A percentile compares a stretch with the other conserved stretches of the same genome.
phyloP scores from a whole-genome alignment of 805 yeast genomes.

The Grigorovia jiainica region DNA sequence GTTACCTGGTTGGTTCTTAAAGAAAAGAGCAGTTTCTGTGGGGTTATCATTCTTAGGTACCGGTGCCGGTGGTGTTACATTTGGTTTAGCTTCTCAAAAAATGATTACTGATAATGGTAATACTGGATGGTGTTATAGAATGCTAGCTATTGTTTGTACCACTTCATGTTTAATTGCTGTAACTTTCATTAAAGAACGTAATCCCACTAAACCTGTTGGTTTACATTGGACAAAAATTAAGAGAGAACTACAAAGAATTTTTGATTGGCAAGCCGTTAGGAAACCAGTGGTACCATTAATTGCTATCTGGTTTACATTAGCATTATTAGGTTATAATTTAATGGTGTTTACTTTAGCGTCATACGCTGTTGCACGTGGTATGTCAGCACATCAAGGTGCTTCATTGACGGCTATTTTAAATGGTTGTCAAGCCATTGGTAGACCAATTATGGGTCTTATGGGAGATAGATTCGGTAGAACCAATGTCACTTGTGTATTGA shows the following conservation, averaged over 20 bases:
- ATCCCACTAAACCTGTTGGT: constrained; percentile 26
- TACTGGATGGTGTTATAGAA: constrained; percentile 39
- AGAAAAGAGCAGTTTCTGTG: constrained; percentile 46
- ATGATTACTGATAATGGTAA: constrained; percentile 34
- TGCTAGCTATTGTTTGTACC: constrained; percentile 33
- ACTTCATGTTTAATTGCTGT: constrained; percentile 32
- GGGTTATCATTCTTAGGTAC: constrained; percentile 43
- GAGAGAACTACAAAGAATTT: constrained; percentile 14
- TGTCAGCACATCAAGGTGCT: constrained; percentile 34
- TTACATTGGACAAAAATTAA: constrained; percentile 19
- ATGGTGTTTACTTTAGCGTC: constrained; percentile 39
- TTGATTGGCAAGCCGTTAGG: constrained; percentile 10
- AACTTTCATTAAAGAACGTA: constrained; percentile 38
- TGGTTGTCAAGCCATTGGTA: constrained; percentile 38
- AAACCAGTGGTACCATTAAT: constrained; percentile 27
- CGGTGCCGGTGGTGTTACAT: constrained; percentile 43
- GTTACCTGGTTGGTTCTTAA: constrained; percentile 63
- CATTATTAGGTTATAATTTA: constrained; percentile 34
- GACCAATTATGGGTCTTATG: constrained; percentile 37
- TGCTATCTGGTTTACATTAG: constrained; percentile 30
- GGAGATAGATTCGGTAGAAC: constrained; percentile 40
- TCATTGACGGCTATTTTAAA: constrained; percentile 37
- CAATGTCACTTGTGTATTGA: constrained; percentile 34
- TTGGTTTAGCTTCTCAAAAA: constrained; percentile 34
- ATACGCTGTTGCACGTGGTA: too few relatives aligned